phyloP scores from a whole-genome alignment of 2,329 filamentous ascomycete species.

The Oidium heveae region DNA sequence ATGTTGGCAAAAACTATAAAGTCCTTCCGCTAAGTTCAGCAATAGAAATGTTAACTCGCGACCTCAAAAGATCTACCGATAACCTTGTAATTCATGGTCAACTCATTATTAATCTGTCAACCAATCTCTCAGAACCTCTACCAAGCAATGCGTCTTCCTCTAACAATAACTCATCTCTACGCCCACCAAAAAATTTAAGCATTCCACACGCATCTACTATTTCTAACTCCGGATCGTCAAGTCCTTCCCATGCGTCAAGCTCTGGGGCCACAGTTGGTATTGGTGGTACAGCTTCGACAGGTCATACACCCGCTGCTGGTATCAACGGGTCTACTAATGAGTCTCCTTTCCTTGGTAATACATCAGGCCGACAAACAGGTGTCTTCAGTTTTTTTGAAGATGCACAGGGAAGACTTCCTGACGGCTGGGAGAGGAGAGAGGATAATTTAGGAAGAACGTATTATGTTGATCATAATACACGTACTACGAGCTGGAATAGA shows the following conservation, averaged over 20 bases:
- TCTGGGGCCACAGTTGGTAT: constrained; percentile 9
- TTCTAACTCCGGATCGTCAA: constrained; percentile 10
- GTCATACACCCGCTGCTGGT: constrained; percentile 14
- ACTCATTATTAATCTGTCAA: constrained; percentile 86
- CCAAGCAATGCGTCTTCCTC: constrained; percentile 16
- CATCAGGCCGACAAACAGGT: constrained; percentile 13
- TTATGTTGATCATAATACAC: constrained; percentile 93
- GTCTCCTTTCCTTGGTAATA: constrained; percentile 7
- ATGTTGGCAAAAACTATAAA: constrained; percentile 15
- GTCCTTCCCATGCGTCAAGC: constrained; percentile 14
- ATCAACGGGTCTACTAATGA: constrained; percentile 9
- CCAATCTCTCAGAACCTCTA: constrained; percentile 53
- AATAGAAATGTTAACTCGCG: constrained; percentile 82
- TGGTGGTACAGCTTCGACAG: constrained; percentile 11
- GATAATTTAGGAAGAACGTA: constrained; percentile 90
- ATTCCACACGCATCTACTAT: constrained; percentile 9
- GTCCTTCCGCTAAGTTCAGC: constrained; percentile 1
- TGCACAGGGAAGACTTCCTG: constrained; percentile 71
- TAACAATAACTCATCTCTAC: constrained; percentile 7
- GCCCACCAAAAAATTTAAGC: constrained; percentile 11
- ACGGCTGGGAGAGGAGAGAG: constrained; percentile 87
- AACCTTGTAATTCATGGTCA: constrained; percentile 96
- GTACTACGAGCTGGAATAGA: constrained; percentile 88
- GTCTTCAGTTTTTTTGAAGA: constrained; percentile 87
- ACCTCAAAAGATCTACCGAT: constrained; percentile 93